phyloP scores from a whole-genome alignment of 2,329 filamentous ascomycete species.

The Sporothrix pallida region DNA sequence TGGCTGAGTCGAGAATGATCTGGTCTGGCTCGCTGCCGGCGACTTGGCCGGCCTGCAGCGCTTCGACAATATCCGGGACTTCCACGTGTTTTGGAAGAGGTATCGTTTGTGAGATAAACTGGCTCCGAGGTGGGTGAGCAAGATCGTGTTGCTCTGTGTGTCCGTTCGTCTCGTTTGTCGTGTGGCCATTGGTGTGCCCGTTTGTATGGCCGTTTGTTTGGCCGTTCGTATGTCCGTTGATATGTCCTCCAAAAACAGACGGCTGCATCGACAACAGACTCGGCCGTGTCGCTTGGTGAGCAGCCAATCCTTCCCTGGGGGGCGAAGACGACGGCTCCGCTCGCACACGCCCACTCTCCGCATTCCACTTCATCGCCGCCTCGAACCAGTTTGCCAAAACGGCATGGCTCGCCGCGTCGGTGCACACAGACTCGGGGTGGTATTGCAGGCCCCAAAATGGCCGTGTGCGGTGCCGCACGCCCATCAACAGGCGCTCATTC shows the following conservation, averaged over 20 bases:
- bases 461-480: conserved; percentile 66
- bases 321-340: conserved; percentile 33
- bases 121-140: conserved; percentile 33
- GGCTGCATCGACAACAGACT: conserved; percentile 44
- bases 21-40: conserved; percentile 47
- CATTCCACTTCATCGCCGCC: conserved; percentile 67
- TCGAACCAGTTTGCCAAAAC: conserved; percentile 79
- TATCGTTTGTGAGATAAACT: conserved; percentile 52
- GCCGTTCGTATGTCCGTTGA: neutral
- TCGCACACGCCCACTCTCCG: conserved; percentile 37
- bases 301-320: conserved; percentile 37
- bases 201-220: neutral
- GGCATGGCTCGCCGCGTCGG: conserved; percentile 66
- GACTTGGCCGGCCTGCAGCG: conserved; percentile 42
- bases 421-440: conserved; percentile 88
- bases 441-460: conserved; percentile 91
- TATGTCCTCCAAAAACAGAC: neutral
- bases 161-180: neutral
- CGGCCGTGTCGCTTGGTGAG: conserved; percentile 44
- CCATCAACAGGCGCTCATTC: conserved; percentile 74
- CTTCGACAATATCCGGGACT: conserved; percentile 61
- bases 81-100: conserved; percentile 54
- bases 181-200: neutral
- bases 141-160: conserved; percentile 10
- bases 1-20: conserved; percentile 66